Conservation (phyloP, 176 grass and related monocot genomes). For the Secale cereale region DNA sequence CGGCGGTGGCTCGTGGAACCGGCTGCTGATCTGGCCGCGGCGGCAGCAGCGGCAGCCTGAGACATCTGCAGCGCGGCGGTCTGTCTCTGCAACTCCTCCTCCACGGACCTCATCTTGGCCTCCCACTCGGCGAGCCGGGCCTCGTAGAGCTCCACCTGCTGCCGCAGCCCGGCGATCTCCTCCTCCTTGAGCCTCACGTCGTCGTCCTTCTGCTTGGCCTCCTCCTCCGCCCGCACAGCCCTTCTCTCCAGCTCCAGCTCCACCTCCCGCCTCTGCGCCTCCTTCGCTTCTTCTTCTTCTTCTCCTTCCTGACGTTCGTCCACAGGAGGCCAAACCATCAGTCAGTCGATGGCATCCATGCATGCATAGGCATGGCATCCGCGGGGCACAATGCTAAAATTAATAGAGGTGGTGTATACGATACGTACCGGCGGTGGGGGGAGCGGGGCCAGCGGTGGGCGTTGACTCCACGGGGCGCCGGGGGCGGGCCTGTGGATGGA, state of each 20-base stretch:
- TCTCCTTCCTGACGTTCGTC: conserved; percentile 17
- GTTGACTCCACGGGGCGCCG: background rate
- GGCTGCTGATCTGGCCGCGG: background rate
- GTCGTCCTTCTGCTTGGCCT: conserved; percentile 14
- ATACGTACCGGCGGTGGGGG: background rate
- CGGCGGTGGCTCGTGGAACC: background rate
- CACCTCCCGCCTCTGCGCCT: background rate
- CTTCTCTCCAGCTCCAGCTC: conserved; percentile 32
- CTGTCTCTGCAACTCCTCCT: conserved; percentile 48
- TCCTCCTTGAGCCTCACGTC: conserved; percentile 16
- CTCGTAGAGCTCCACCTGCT: conserved; percentile 43
- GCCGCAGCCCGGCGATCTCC: conserved; percentile 21
- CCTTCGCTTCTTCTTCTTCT: background rate
- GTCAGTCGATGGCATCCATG: background rate
- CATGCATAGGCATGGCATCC: background rate
- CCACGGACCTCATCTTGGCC: conserved; percentile 45
- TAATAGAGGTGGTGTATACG: background rate
- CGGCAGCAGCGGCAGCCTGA: too few relatives aligned
- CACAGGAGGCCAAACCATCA: background rate
- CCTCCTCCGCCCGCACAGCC: conserved; percentile 28
- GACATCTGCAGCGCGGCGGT: conserved; percentile 22
- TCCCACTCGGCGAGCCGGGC: conserved; percentile 39
- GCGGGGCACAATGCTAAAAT: background rate
- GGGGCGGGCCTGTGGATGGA: conserved; percentile 7
- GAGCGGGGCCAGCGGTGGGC: background rate